Conservation (phyloP, 176 grass and related monocot species). For the Canna indica region DNA sequence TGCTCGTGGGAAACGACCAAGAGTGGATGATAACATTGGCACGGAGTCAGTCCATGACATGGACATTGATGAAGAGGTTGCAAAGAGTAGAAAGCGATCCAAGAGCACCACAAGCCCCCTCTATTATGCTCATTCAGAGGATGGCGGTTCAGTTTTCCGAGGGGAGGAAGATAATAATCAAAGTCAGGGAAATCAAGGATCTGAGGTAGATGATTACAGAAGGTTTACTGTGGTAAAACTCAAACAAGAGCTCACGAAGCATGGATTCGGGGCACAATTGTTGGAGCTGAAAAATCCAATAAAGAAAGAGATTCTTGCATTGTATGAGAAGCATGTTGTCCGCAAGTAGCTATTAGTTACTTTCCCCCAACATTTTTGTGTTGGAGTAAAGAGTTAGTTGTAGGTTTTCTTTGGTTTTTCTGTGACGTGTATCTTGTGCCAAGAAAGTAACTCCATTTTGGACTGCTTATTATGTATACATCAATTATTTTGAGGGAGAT, state of each 20-base stretch:
- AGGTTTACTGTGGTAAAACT: slow-evolving; percentile 70
- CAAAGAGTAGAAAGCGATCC: slow-evolving; percentile 58
- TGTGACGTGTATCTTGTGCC: background rate
- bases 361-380: background rate
- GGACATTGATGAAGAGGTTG: slow-evolving; percentile 58
- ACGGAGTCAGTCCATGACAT: slow-evolving; percentile 94
- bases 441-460: too few species aligned
- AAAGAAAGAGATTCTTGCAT: slow-evolving; percentile 84
- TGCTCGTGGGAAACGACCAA: slow-evolving; percentile 42
- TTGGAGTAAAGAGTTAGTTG: background rate
- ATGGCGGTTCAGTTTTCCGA: slow-evolving; percentile 66
- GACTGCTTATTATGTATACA: background rate
- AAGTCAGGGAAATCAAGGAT: slow-evolving; percentile 39
- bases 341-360: slow-evolving; percentile 13
- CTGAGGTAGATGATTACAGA: slow-evolving; percentile 49
- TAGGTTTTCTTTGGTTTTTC: background rate
- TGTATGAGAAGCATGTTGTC: slow-evolving; percentile 82
- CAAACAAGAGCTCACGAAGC: slow-evolving; percentile 88
- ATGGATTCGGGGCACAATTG: slow-evolving; percentile 78
- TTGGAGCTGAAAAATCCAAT: slow-evolving; percentile 80
- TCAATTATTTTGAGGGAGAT: background rate
- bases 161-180: slow-evolving; percentile 38
- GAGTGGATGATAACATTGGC: slow-evolving; percentile 46
- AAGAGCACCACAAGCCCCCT: slow-evolving; percentile 90
- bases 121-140: slow-evolving; percentile 49